Percentiles rank a stretch among this genome's conserved stretches.
These are phyloP conservation scores for Dactylellina haptotyla DNA, from an alignment of 2,329 filamentous ascomycete genomes.

Conservation along the genomic window DNA sequence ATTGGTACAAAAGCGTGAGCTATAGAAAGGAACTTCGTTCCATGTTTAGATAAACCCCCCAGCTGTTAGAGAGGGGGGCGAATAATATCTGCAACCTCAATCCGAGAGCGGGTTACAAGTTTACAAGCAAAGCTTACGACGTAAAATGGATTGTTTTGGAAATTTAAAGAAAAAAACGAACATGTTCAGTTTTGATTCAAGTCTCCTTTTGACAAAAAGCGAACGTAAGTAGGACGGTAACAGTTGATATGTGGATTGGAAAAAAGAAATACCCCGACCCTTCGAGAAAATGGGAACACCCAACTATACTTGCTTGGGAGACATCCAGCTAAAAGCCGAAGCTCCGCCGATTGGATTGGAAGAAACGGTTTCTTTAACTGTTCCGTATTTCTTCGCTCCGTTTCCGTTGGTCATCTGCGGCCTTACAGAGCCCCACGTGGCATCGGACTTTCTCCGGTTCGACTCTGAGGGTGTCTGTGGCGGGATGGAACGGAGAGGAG, in stretches of 20 bases:
- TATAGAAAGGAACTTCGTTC: neutral
- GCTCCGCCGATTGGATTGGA: slow-evolving; percentile 85
- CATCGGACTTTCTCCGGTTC: slow-evolving; percentile 50
- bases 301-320: slow-evolving; percentile 60
- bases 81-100: too few species aligned
- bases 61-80: too few species aligned
- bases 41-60: neutral
- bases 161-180: neutral
- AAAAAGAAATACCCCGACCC: too few species aligned
- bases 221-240: slow-evolving; percentile 2
- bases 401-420: slow-evolving; percentile 40
- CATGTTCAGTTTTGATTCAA: slow-evolving; percentile 6
- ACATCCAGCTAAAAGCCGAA: slow-evolving; percentile 93
- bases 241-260: neutral
- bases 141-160: slow-evolving; percentile 10
- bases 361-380: slow-evolving; percentile 58
- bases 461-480: slow-evolving; percentile 49
- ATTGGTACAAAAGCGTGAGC: neutral
- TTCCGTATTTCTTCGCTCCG: slow-evolving; percentile 49
- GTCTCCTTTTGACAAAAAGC: slow-evolving; percentile 11
- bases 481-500: slow-evolving; percentile 25
- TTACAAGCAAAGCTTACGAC: too few species aligned
- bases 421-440: slow-evolving; percentile 38
- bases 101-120: too few species aligned
- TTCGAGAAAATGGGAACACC: neutral